These are phyloP conservation scores for Simplicillium sp. DNA, from an alignment of 2,329 filamentous ascomycete genomes.

Conservation along the genomic window DNA sequence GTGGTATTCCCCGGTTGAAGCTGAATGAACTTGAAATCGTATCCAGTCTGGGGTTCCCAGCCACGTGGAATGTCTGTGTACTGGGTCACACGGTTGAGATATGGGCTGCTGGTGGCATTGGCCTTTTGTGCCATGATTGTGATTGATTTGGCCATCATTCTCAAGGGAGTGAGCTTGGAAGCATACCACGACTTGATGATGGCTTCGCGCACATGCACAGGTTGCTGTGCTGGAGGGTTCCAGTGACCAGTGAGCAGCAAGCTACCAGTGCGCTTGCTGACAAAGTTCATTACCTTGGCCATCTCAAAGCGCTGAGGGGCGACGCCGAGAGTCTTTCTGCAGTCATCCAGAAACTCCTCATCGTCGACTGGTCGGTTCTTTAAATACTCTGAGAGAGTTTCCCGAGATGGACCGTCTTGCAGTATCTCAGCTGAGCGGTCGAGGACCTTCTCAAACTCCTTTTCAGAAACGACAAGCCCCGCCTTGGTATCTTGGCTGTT, in stretches of 20 bases:
- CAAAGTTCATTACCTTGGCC: slow-evolving; percentile 24
- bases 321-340: slow-evolving; percentile 31
- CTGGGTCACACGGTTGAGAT: slow-evolving; percentile 44
- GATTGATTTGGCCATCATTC: slow-evolving; percentile 45
- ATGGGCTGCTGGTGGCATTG: slow-evolving; percentile 45
- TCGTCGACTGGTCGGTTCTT: slow-evolving; percentile 39
- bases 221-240: slow-evolving; percentile 51
- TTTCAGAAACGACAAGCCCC: slow-evolving; percentile 36
- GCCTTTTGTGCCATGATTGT: slow-evolving; percentile 42
- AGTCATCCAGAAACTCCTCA: slow-evolving; percentile 39
- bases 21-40: slow-evolving; percentile 53
- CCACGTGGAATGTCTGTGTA: slow-evolving; percentile 44
- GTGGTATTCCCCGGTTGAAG: slow-evolving; percentile 31
- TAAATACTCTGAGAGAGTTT: slow-evolving; percentile 42
- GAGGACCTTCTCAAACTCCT: slow-evolving; percentile 38
- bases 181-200: slow-evolving; percentile 55
- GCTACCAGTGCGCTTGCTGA: slow-evolving; percentile 54
- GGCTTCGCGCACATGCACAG: slow-evolving; percentile 47
- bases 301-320: slow-evolving; percentile 27
- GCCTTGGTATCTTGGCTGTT: slow-evolving; percentile 23
- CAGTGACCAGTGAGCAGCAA: slow-evolving; percentile 59
- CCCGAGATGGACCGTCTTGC: slow-evolving; percentile 26
- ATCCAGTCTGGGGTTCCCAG: slow-evolving; percentile 40
- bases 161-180: slow-evolving; percentile 45
- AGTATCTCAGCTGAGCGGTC: slow-evolving; percentile 24